Evolutionary conservation across 371 early-diverging fungal genomes (phyloP).

Genomic region (Umbelopsis sp.): DNA sequence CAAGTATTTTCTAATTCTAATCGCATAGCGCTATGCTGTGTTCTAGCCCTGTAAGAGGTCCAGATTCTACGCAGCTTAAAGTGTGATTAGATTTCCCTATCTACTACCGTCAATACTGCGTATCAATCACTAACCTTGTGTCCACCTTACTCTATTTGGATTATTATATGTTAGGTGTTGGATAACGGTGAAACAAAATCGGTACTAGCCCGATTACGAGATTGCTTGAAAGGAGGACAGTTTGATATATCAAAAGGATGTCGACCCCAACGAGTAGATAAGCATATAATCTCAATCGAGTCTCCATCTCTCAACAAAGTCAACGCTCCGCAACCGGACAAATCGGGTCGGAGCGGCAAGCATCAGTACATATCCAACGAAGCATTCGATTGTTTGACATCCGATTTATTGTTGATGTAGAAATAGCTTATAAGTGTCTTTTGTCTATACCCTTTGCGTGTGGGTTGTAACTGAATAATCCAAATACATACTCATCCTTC

Average conservation of each 20-base stretch:
- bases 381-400: not conserved
- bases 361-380: not conserved
- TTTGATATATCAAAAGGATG: constrained; percentile 12
- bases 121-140: not conserved
- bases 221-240: constrained; percentile 11
- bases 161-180: not conserved
- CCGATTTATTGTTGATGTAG: not conserved
- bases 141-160: not conserved
- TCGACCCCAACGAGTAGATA: constrained; percentile 5
- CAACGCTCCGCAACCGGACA: not conserved
- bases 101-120: no score
- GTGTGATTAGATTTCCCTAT: no score
- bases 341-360: not conserved
- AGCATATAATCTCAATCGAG: not conserved
- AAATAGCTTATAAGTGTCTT: not conserved
- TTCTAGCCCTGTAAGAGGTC: no score
- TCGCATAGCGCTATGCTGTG: no score
- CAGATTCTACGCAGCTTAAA: no score
- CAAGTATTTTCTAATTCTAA: not conserved
- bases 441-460: not conserved
- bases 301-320: not conserved
- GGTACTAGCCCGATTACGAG: not conserved
- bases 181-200: not conserved
- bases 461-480: not conserved
- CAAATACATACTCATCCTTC: not conserved